phyloP scores from a whole-genome alignment of 352 stramenopile genomes.

The Phytopythium chamaehyphon region DNA sequence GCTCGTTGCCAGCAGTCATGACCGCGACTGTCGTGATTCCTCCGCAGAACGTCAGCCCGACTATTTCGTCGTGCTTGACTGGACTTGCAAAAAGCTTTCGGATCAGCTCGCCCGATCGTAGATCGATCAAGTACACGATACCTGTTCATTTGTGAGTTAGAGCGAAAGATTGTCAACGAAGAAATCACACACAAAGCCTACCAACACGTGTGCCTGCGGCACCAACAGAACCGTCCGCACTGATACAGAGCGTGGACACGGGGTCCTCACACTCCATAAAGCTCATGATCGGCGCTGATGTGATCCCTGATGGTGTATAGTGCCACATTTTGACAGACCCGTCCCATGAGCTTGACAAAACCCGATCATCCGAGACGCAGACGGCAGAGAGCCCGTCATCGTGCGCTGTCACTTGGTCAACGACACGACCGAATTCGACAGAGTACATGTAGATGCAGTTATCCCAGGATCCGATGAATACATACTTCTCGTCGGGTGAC shows the following conservation, averaged over 20 bases:
- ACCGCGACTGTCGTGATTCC: slow-evolving; percentile 48
- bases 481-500: slow-evolving; percentile 76
- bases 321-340: slow-evolving; percentile 81
- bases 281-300: slow-evolving; percentile 47
- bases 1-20: slow-evolving; percentile 65
- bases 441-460: slow-evolving; percentile 88
- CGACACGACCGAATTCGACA: slow-evolving; percentile 72
- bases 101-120: slow-evolving; percentile 62
- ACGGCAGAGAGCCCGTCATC: slow-evolving; percentile 74
- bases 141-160: slow-evolving; percentile 16
- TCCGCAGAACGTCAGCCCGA: slow-evolving; percentile 60
- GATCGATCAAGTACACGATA: slow-evolving; percentile 66
- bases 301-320: slow-evolving; percentile 63
- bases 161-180: not conserved
- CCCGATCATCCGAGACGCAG: slow-evolving; percentile 69
- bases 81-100: slow-evolving; percentile 55
- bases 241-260: slow-evolving; percentile 62
- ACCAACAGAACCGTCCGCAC: slow-evolving; percentile 47
- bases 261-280: slow-evolving; percentile 82
- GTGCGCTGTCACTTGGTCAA: slow-evolving; percentile 79
- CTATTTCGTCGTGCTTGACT: slow-evolving; percentile 49
- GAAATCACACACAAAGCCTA: slow-evolving; percentile 12
- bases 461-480: slow-evolving; percentile 82
- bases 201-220: slow-evolving; percentile 66
- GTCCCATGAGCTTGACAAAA: slow-evolving; percentile 74